A percentile compares a stretch with the other conserved stretches of the same genome.
phyloP scores from a whole-genome alignment of 2,329 filamentous ascomycete species.

The Chaetomiaceae sp. region DNA sequence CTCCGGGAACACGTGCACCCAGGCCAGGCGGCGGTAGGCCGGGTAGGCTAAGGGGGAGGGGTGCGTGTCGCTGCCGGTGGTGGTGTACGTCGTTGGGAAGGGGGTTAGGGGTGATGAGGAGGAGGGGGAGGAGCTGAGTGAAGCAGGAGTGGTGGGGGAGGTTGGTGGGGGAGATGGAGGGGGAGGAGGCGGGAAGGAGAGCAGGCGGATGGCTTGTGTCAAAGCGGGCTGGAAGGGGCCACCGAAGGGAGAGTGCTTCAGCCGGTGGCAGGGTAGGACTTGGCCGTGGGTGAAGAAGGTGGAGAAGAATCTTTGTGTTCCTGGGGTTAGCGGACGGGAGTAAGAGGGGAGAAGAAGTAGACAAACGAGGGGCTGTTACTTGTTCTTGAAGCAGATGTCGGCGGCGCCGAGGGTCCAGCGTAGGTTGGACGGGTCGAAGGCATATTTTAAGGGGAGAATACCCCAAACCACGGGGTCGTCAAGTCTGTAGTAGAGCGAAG shows the following conservation, averaged over 20 bases:
- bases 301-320: conserved; percentile 50
- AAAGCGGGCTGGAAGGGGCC: conserved; percentile 89
- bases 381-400: conserved; percentile 89
- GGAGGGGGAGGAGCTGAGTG: conserved; percentile 56
- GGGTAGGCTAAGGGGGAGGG: conserved; percentile 66
- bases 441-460: conserved; percentile 68
- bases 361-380: conserved; percentile 42
- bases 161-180: conserved; percentile 16
- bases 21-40: conserved; percentile 60
- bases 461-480: conserved; percentile 97
- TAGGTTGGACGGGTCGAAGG: conserved; percentile 65
- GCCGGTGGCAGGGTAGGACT: conserved; percentile 81
- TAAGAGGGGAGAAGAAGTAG: background rate
- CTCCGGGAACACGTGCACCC: conserved; percentile 96
- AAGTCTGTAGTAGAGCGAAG: conserved; percentile 50
- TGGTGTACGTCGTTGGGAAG: conserved; percentile 51
- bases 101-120: conserved; percentile 42
- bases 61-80: conserved; percentile 60
- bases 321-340: background rate
- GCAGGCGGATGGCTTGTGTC: conserved; percentile 73
- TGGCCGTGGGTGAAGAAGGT: conserved; percentile 87
- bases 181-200: conserved; percentile 60
- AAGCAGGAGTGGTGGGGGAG: conserved; percentile 52
- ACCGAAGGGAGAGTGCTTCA: conserved; percentile 69
- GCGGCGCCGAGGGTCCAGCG: conserved; percentile 89